Evolutionary conservation across 768 basidiomycete species (phyloP), one percentile per base, ranked within the genome.

Genomic region (Kwoniella bestiolae): DNA sequence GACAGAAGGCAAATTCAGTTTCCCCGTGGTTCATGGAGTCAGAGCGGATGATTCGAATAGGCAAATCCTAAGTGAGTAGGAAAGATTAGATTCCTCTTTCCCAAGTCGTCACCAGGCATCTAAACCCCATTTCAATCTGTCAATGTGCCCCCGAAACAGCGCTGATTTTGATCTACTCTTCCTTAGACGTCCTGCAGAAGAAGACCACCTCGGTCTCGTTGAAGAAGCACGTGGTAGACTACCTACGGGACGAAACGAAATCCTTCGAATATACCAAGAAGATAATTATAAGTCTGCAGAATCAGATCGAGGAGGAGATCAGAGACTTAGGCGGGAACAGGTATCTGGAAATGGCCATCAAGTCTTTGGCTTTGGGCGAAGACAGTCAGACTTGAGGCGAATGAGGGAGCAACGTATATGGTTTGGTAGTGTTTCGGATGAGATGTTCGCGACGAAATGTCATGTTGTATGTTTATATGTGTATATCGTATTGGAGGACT

Each of bases 1-100:
- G 14, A 90, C 91, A 0, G 95, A 97, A 82, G 95, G 95, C 6
- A 98, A 98, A 80, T 98, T 98, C 83, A 94, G 92, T 3, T 98
- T 98, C 82, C 94, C 94, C 0, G 85, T 97, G 32, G 89, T 98
- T 0, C 95, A 97, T 79, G 88, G 90, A 21, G 89, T 97, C 51
- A 88, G 90, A 31, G 86, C 90, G 6, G 87, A 93, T 76, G 84
- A 83, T 11, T 85, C 88, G 0, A 92, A 92, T 80, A 85, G 87
- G 34, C 90, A 90, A 79, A 85, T 98, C 34, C 84, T 96, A 59
- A 94, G 94, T 94, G 71, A 67, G 89, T 83, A 41, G 12, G 2
- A 41, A 1, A n/a, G n/a, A n/a, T n/a, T n/a, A n/a, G n/a, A n/a
- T n/a, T n/a, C n/a, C n/a, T 16, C 14, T 41, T 11, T 41, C 38